phyloP scores from a whole-genome alignment of 257 asterid species.

The Solanum tarapatanum region DNA sequence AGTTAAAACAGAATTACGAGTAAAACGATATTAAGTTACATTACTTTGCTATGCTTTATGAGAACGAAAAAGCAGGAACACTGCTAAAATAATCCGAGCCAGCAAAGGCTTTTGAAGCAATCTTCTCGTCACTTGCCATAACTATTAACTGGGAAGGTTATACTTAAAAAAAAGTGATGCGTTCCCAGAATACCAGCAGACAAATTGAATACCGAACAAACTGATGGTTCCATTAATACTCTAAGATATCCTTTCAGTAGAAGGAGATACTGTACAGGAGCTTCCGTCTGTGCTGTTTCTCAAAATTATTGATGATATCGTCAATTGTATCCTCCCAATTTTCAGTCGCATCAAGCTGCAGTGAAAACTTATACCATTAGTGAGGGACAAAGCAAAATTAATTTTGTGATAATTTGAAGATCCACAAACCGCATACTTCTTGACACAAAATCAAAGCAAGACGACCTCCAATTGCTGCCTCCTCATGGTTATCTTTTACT shows the following conservation, averaged over 20 bases:
- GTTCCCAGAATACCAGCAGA: not conserved
- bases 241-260: conserved; percentile 22
- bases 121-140: not conserved
- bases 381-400: not conserved
- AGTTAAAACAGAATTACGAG: not conserved
- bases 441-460: conserved; percentile 79
- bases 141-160: not conserved
- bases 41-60: not conserved
- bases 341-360: conserved; percentile 61
- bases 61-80: not conserved
- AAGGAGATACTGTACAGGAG: conserved; percentile 65
- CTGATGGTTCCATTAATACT: not conserved
- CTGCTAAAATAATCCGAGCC: not conserved
- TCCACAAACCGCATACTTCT: conserved; percentile 35
- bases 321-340: conserved; percentile 76
- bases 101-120: not conserved
- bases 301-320: conserved; percentile 58
- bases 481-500: conserved; percentile 98
- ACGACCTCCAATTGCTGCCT: conserved; percentile 90
- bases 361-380: not conserved
- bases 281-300: conserved; percentile 68
- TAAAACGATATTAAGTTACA: not conserved
- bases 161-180: not conserved
- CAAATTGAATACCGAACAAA: not conserved
- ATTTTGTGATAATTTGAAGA: not conserved